These are phyloP conservation scores for Nidularia pulvinata DNA, from an alignment of 768 basidiomycete genomes.

Conservation along the genomic window DNA sequence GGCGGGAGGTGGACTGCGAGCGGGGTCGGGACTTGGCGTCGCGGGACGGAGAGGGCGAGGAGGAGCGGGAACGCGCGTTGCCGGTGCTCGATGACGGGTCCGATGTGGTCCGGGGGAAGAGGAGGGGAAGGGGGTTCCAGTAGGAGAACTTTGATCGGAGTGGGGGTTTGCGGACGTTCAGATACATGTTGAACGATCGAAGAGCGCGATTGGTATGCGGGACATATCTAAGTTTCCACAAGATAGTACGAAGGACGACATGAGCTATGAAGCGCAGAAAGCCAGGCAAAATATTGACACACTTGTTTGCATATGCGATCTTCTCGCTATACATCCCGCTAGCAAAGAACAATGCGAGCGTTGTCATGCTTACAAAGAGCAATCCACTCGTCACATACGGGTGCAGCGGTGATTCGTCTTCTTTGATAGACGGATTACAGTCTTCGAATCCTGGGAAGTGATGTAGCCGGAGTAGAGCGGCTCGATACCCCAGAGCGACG, in stretches of 20 bases:
- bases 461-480: constrained; percentile 41
- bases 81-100: constrained; percentile 18
- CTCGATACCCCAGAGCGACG: constrained; percentile 66
- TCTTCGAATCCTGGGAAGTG: no score
- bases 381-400: constrained; percentile 80
- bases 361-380: constrained; percentile 87
- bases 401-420: constrained; percentile 47
- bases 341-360: constrained; percentile 92
- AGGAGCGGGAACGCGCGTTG: no score
- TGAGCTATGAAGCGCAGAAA: not conserved
- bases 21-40: constrained; percentile 29
- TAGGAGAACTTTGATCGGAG: constrained; percentile 54
- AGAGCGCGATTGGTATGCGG: constrained; percentile 94
- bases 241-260: no score
- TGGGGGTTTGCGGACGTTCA: constrained; percentile 88
- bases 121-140: constrained; percentile 57
- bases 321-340: constrained; percentile 97
- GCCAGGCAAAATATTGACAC: constrained; percentile 23
- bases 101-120: constrained; percentile 45
- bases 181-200: constrained; percentile 93
- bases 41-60: constrained; percentile 34
- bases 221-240: constrained; percentile 90
- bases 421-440: constrained; percentile 40
- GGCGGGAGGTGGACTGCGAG: constrained; percentile 40
- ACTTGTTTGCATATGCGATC: constrained; percentile 96